Evolutionary conservation across 139 green algal species (phyloP).

Genomic region (Chlamydomonas sphaeroides): DNA sequence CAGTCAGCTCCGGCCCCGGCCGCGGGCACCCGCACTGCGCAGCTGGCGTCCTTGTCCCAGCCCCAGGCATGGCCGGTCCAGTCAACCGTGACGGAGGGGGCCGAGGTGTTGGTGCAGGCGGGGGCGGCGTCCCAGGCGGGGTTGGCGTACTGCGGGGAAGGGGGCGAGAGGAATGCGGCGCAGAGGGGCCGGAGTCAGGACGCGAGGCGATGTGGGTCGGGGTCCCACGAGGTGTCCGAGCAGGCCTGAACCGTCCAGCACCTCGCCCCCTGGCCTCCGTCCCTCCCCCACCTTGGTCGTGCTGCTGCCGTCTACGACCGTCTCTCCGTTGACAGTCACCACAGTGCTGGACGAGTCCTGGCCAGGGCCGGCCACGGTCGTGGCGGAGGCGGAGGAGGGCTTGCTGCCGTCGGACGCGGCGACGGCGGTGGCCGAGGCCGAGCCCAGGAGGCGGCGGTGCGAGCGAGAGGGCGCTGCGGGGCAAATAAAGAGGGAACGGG

Average conservation of each 20-base stretch:
- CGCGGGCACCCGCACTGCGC: neutral
- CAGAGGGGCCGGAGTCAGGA: too few species aligned
- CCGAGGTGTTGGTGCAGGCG: neutral
- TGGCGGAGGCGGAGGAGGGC: neutral
- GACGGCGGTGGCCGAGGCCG: neutral
- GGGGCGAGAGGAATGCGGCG: too few species aligned
- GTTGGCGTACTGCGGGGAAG: neutral
- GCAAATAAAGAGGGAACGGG: too few species aligned
- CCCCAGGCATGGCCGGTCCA: conserved; percentile 12
- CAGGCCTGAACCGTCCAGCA: too few species aligned
- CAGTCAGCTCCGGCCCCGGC: too few species aligned
- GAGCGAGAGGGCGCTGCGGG: too few species aligned
- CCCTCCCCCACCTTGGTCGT: too few species aligned
- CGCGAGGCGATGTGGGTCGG: too few species aligned
- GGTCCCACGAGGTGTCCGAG: too few species aligned
- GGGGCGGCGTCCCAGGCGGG: conserved; percentile 30
- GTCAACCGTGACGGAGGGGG: neutral
- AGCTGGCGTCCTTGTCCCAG: conserved; percentile 1
- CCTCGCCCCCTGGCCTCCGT: too few species aligned
- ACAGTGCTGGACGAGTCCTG: neutral
- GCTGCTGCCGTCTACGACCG: conserved; percentile 1
- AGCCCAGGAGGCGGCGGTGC: neutral
- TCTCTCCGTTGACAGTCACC: conserved; percentile 24
- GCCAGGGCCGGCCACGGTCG: neutral
- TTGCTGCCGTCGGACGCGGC: conserved; percentile 7